These are phyloP conservation scores for Aulographum hederae DNA, from an alignment of 2,329 filamentous ascomycete genomes.

Conservation along the genomic window DNA sequence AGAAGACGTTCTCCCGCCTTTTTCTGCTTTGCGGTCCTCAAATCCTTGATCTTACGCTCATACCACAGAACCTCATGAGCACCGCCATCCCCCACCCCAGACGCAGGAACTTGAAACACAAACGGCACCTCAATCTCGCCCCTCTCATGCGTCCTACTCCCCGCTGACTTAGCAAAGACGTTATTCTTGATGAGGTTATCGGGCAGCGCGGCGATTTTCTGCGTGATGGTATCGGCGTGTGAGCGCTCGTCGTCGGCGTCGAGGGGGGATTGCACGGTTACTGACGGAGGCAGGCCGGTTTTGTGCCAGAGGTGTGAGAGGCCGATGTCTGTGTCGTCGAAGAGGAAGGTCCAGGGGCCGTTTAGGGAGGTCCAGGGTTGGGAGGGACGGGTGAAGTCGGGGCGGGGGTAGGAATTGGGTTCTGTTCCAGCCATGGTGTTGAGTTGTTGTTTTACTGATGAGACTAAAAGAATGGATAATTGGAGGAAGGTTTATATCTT, in stretches of 20 bases:
- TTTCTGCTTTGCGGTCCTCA: slow-evolving; percentile 21
- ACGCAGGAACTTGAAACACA: slow-evolving; percentile 46
- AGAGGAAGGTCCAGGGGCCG: slow-evolving; percentile 44
- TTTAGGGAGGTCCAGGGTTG: slow-evolving; percentile 43
- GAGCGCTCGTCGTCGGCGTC: slow-evolving; percentile 8
- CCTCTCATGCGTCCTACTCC: slow-evolving; percentile 22
- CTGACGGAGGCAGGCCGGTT: slow-evolving; percentile 27
- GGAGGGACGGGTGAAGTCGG: slow-evolving; percentile 39
- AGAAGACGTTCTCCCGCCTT: slow-evolving; percentile 24
- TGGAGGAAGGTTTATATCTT: no score
- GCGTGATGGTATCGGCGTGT: slow-evolving; percentile 19
- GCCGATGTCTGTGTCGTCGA: slow-evolving; percentile 45
- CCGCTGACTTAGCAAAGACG: slow-evolving; percentile 13
- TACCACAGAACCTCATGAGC: slow-evolving; percentile 54
- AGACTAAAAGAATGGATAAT: no score
- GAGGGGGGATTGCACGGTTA: slow-evolving; percentile 11
- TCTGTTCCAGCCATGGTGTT: no score
- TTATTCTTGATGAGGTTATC: slow-evolving; percentile 29
- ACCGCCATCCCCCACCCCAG: slow-evolving; percentile 40
- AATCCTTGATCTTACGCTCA: slow-evolving; percentile 32
- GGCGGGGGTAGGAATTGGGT: slow-evolving; percentile 49
- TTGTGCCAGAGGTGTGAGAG: slow-evolving; percentile 34
- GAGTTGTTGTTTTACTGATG: no score
- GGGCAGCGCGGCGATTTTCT: slow-evolving; percentile 31
- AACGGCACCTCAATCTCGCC: slow-evolving; percentile 43